Conservation (phyloP, 179 eudicot species). For the Beta lomatogona region DNA sequence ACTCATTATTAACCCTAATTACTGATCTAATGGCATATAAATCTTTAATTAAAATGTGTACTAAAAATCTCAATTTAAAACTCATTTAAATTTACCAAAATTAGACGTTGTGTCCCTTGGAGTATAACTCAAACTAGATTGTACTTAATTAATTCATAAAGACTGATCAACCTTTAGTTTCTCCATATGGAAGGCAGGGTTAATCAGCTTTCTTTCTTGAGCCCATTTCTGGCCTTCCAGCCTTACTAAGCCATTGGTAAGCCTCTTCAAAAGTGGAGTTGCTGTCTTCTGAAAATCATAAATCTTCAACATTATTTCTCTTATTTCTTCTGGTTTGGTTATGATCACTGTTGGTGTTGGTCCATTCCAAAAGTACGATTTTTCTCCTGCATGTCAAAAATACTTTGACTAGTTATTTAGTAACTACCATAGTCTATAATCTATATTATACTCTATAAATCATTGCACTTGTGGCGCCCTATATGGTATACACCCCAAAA, state of each 20-base stretch:
- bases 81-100: too few relatives aligned
- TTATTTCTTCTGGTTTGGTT: constrained; percentile 25
- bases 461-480: too few relatives aligned
- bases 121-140: background rate
- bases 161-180: constrained; percentile 25
- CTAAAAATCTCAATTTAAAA: too few relatives aligned
- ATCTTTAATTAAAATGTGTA: too few relatives aligned
- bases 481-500: too few relatives aligned
- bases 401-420: too few relatives aligned
- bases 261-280: constrained; percentile 12
- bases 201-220: constrained; percentile 26
- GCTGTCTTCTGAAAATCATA: constrained; percentile 19
- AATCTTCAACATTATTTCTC: constrained; percentile 30
- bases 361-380: constrained; percentile 30
- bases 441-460: too few relatives aligned
- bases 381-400: constrained; percentile 27
- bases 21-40: too few relatives aligned
- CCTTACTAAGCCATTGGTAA: constrained; percentile 22
- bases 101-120: too few relatives aligned
- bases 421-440: too few relatives aligned
- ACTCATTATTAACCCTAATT: too few relatives aligned
- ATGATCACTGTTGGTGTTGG: constrained; percentile 30
- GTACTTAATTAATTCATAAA: background rate
- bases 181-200: constrained; percentile 35
- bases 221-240: constrained; percentile 38